These are phyloP conservation scores for Nicotiana noctiflora DNA, from an alignment of 257 asterid species.

Conservation along the genomic window DNA sequence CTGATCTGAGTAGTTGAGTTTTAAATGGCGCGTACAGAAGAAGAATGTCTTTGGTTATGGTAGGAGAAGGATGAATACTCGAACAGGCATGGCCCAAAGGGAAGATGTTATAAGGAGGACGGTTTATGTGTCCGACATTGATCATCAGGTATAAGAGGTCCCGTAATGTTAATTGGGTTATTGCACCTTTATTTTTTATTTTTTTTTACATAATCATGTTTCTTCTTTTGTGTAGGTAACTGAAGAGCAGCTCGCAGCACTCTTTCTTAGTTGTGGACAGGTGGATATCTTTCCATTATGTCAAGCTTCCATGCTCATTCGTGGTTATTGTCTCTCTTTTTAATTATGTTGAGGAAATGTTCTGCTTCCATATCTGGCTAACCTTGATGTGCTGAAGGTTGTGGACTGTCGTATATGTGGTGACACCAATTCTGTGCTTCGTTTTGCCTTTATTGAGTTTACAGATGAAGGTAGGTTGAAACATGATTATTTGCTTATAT, in stretches of 20 bases:
- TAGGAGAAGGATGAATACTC: slow-evolving; percentile 39
- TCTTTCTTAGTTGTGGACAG: slow-evolving; percentile 56
- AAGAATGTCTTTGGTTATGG: slow-evolving; percentile 24
- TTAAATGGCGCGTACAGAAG: slow-evolving; percentile 22
- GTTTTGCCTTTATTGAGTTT: slow-evolving; percentile 59
- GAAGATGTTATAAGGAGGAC: slow-evolving; percentile 55
- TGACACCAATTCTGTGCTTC: slow-evolving; percentile 60
- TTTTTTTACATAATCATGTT: background rate
- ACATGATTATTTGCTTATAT: background rate
- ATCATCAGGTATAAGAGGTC: slow-evolving; percentile 40
- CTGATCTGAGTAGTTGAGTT: slow-evolving; percentile 12
- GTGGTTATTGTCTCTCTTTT: background rate
- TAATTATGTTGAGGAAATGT: background rate
- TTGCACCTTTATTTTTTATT: background rate
- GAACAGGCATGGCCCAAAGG: slow-evolving; percentile 52
- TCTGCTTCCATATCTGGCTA: background rate
- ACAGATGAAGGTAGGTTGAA: slow-evolving; percentile 45
- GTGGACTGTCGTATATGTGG: slow-evolving; percentile 65
- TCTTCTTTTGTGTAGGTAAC: slow-evolving; percentile 31
- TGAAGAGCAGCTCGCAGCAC: slow-evolving; percentile 55
- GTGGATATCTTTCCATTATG: slow-evolving; percentile 17
- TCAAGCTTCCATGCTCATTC: background rate
- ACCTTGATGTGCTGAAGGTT: slow-evolving; percentile 27
- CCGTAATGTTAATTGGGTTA: background rate
- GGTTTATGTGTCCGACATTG: slow-evolving; percentile 59